Evolutionary conservation across 2,329 filamentous ascomycete species (phyloP), one percentile per base, ranked within the genome.

Genomic region (Cercospora janseana): DNA sequence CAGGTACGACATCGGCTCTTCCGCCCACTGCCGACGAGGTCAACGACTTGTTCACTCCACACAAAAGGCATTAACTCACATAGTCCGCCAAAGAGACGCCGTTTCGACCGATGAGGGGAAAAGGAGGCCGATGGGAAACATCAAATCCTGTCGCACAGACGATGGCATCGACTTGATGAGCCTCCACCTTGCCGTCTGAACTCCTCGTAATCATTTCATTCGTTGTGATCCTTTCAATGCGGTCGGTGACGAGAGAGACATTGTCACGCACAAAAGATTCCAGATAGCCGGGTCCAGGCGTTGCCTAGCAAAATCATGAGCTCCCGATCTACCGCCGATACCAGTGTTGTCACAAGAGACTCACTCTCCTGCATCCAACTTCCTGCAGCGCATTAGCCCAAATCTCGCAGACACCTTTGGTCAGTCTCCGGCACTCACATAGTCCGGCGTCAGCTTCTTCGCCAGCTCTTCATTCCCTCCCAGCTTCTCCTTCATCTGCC

Each of bases 361-460:
- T 87, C 0, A 84, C 70, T 3, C 84, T 77, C 9, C 83, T 76
- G 55, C 84, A 87, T 57, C 82, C 79, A 1, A 82, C 81, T 0
- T 81, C 56, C 60, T 83, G 86, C 27, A 5, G 13, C 4, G 7
- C 8, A 26, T 43, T n/a, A 43, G 26, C 5, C 10, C 2, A 27
- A 15, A 5, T 6, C 32, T 12, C 3, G 26, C 13, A 24, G 35
- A 21, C 9, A 2, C 20, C 4, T 9, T 4, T 3, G 3, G 15
- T 15, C 16, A 27, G 24, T 9, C 3, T 16, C 4, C 13, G 20
- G 13, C 16, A 43, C 40, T n/a, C 40, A 43, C 40, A 43, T 43
- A 43, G 55, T 84, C 78, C 0, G 84, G 84, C 3, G 82, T 71
- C 3, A 86, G 71, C 16, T 74, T 70, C 1, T 79, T 69, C 0